A percentile compares a stretch with the other conserved stretches of the same genome.
These are phyloP conservation scores for Triglochin maritima DNA, from an alignment of 106 monocot genomes.

Conservation along the genomic window DNA sequence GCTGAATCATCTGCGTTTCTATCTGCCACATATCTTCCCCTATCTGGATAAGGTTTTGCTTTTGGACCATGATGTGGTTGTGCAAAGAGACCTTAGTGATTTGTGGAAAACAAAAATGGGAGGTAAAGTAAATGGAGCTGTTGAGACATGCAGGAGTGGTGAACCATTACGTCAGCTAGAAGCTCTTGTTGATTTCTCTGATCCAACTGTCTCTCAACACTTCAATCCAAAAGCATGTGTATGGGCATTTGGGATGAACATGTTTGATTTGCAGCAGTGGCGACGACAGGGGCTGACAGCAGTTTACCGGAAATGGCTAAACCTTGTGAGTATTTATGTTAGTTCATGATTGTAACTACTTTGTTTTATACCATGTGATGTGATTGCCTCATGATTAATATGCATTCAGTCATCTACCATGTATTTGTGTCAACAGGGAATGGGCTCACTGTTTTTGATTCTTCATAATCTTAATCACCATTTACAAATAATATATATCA, in stretches of 20 bases:
- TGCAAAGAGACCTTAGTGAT: conserved; percentile 48
- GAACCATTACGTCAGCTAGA: conserved; percentile 29
- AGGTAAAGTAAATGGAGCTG: conserved; percentile 67
- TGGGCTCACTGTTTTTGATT: too few species aligned
- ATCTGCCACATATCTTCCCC: conserved; percentile 80
- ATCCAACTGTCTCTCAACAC: conserved; percentile 27
- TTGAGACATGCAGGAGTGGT: conserved; percentile 33
- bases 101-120: conserved; percentile 64
- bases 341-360: not conserved
- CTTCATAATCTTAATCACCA: too few species aligned
- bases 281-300: conserved; percentile 35
- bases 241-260: conserved; percentile 89
- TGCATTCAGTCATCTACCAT: too few species aligned
- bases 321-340: conserved; percentile 34
- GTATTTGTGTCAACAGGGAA: too few species aligned
- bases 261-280: conserved; percentile 75
- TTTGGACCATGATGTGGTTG: conserved; percentile 88
- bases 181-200: conserved; percentile 43
- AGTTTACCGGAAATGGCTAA: conserved; percentile 50
- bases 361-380: not conserved
- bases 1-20: conserved; percentile 82
- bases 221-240: conserved; percentile 46
- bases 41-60: conserved; percentile 56
- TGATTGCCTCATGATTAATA: too few species aligned
- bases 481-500: too few species aligned